Evolutionary conservation across 345 rosid genomes (phyloP).

Genomic region (Aquilaria malaccensis): DNA sequence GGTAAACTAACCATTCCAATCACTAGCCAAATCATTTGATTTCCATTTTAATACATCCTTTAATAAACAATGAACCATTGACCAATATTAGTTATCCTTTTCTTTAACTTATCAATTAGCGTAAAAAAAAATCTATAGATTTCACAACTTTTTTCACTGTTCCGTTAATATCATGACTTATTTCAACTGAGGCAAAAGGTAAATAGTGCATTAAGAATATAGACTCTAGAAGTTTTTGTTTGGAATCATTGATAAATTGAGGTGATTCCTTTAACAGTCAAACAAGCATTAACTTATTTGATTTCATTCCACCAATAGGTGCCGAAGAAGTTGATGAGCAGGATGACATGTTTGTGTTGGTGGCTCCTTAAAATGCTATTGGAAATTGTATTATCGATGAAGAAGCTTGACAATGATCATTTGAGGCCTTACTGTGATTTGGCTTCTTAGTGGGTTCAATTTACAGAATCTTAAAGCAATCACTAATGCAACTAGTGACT

Average conservation of each 20-base stretch:
- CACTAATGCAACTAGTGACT: slow-evolving; percentile 81
- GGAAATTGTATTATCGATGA: slow-evolving; percentile 92
- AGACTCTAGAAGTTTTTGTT: no score
- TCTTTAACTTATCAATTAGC: no score
- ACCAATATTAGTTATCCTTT: no score
- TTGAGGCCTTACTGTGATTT: background rate
- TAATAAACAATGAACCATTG: no score
- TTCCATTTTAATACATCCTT: no score
- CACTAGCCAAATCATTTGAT: no score
- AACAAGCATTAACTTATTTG: background rate
- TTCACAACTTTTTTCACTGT: background rate
- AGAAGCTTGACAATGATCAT: slow-evolving; percentile 19
- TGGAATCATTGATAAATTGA: no score
- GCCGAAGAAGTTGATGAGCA: slow-evolving; percentile 75
- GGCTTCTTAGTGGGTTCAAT: slow-evolving; percentile 1
- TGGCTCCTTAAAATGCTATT: slow-evolving; percentile 94
- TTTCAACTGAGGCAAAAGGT: no score
- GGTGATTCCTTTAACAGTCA: no score
- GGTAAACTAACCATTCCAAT: no score
- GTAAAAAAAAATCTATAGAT: no score
- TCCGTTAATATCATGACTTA: background rate
- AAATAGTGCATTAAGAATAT: no score
- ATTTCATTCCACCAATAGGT: slow-evolving; percentile 35
- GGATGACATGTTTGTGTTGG: slow-evolving; percentile 85
- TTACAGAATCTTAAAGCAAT: slow-evolving; percentile 79